These are phyloP conservation scores for Sporothrix schenckii DNA, from an alignment of 2,329 filamentous ascomycete genomes.

Conservation along the genomic window DNA sequence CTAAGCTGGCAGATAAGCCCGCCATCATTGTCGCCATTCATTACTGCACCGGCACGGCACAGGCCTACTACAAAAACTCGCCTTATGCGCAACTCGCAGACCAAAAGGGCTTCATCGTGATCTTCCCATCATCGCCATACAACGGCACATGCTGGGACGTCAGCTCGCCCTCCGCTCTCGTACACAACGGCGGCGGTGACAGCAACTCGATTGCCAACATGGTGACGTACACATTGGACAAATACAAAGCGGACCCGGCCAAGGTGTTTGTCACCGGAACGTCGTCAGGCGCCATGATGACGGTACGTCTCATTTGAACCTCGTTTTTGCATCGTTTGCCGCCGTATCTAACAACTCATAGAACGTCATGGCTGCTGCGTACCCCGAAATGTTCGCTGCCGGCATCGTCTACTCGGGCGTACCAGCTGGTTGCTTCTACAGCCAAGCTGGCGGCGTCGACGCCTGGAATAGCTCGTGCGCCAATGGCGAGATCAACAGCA, in stretches of 20 bases:
- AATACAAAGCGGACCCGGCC: conserved; percentile 55
- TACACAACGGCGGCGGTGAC: conserved; percentile 60
- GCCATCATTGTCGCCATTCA: conserved; percentile 57
- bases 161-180: conserved; percentile 53
- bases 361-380: conserved; percentile 53
- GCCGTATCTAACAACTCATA: background rate
- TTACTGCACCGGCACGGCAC: conserved; percentile 57
- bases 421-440: conserved; percentile 51
- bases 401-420: conserved; percentile 51
- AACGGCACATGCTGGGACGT: conserved; percentile 63
- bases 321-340: too few species aligned
- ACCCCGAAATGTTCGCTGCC: conserved; percentile 53
- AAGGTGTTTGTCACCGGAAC: conserved; percentile 59
- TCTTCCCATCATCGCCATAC: conserved; percentile 59
- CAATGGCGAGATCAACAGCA: conserved; percentile 48
- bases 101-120: conserved; percentile 51
- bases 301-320: conserved; percentile 32
- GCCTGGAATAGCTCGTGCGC: conserved; percentile 59
- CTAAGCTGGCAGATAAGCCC: conserved; percentile 46
- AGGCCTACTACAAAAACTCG: conserved; percentile 52
- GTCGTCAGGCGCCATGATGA: conserved; percentile 56
- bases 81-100: conserved; percentile 53
- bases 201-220: conserved; percentile 61
- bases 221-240: conserved; percentile 57
- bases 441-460: conserved; percentile 45